Evolutionary conservation across 805 yeast species (phyloP).

Genomic region (Blastobotrys robertii): DNA sequence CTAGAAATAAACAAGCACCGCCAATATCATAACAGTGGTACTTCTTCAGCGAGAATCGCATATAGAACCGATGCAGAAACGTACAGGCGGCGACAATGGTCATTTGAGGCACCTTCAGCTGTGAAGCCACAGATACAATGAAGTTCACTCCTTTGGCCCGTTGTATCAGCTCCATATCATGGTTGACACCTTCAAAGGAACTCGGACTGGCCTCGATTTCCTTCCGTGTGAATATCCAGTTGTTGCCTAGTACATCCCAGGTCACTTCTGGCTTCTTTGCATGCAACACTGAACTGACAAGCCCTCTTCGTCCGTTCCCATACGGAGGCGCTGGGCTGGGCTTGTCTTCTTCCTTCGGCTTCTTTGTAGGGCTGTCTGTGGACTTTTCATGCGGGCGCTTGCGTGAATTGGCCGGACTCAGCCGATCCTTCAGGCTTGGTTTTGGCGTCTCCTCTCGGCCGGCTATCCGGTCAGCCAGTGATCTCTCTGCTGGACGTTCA

Average conservation of each 20-base stretch:
- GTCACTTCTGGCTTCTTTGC: too few relatives aligned
- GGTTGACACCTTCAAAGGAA: background rate
- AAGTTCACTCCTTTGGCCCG: slow-evolving; percentile 42
- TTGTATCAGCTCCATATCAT: slow-evolving; percentile 30
- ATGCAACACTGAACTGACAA: too few relatives aligned
- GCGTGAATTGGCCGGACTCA: too few relatives aligned
- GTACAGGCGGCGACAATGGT: slow-evolving; percentile 40
- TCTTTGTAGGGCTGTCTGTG: background rate
- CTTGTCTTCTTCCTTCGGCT: background rate
- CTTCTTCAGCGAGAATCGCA: slow-evolving; percentile 33
- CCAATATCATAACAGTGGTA: slow-evolving; percentile 43
- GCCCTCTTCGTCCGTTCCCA: too few relatives aligned
- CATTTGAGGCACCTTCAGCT: slow-evolving; percentile 37
- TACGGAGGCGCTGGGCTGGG: background rate
- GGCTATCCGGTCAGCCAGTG: too few relatives aligned
- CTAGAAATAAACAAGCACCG: slow-evolving; percentile 42
- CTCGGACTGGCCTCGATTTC: background rate
- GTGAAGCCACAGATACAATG: slow-evolving; percentile 35
- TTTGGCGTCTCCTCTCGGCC: too few relatives aligned
- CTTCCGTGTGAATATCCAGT: slow-evolving; percentile 1
- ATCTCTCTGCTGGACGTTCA: too few relatives aligned
- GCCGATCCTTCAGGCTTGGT: too few relatives aligned
- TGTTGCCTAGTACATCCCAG: background rate
- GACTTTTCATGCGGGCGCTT: too few relatives aligned
- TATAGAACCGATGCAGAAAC: slow-evolving; percentile 43